Evolutionary conservation across 305 asterid species (phyloP).

Genomic region (Solanum hybrid): DNA sequence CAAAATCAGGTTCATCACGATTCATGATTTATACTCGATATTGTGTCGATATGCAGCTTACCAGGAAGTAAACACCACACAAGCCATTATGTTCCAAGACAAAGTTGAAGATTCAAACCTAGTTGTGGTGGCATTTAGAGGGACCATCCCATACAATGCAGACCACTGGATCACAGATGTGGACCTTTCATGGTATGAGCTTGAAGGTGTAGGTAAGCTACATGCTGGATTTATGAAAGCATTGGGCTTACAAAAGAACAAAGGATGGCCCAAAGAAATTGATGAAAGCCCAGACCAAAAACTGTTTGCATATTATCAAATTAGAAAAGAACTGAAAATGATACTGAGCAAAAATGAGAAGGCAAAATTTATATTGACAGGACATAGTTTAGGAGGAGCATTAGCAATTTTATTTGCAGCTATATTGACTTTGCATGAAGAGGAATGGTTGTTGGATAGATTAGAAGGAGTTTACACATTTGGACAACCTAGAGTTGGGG

Average conservation of each 20-base stretch:
- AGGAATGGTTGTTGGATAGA: slow-evolving; percentile 34
- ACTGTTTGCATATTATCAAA: slow-evolving; percentile 44
- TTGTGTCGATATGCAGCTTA: not conserved
- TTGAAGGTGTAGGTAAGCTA: slow-evolving; percentile 37
- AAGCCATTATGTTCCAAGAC: slow-evolving; percentile 43
- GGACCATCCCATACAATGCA: slow-evolving; percentile 48
- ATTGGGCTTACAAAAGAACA: slow-evolving; percentile 45
- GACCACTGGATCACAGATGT: slow-evolving; percentile 52
- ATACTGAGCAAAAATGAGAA: slow-evolving; percentile 24
- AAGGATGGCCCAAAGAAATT: slow-evolving; percentile 53
- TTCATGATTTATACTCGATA: not conserved
- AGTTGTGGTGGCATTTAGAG: slow-evolving; percentile 53
- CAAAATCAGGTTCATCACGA: not conserved
- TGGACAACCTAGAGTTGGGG: slow-evolving; percentile 89
- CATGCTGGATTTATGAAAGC: slow-evolving; percentile 69
- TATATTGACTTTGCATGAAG: slow-evolving; percentile 43
- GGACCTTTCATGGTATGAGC: slow-evolving; percentile 63
- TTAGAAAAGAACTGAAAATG: slow-evolving; percentile 35
- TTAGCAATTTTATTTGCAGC: slow-evolving; percentile 46
- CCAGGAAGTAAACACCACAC: slow-evolving; percentile 27
- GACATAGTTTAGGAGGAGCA: slow-evolving; percentile 86
- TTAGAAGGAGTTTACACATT: slow-evolving; percentile 73
- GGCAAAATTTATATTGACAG: slow-evolving; percentile 47
- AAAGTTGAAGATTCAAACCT: slow-evolving; percentile 21
- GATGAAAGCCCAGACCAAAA: slow-evolving; percentile 1